These are phyloP conservation scores for Globisporangium spiculum DNA, from an alignment of 352 stramenopile species.

Conservation along the genomic window DNA sequence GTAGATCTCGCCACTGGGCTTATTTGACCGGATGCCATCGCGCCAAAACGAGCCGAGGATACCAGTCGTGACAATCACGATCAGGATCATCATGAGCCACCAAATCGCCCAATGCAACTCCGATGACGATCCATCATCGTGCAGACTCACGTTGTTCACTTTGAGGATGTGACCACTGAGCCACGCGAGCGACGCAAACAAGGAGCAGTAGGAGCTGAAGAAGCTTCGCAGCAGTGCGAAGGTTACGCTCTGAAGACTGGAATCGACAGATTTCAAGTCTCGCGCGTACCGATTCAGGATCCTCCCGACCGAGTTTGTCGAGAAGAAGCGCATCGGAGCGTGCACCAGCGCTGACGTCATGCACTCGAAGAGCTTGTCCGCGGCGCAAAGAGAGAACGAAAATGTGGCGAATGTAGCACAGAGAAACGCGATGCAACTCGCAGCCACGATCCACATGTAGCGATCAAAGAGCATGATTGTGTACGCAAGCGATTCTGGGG, in stretches of 20 bases:
- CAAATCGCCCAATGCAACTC: conserved; percentile 13
- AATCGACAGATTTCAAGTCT: conserved; percentile 35
- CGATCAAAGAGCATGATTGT: conserved; percentile 16
- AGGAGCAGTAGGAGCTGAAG: conserved; percentile 31
- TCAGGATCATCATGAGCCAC: conserved; percentile 27
- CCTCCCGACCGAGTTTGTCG: conserved; percentile 39
- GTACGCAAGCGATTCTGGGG: background rate
- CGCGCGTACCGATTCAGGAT: conserved; percentile 40
- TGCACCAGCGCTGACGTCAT: conserved; percentile 42
- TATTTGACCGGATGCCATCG: conserved; percentile 28
- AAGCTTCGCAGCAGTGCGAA: conserved; percentile 41
- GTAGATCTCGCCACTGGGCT: conserved; percentile 31
- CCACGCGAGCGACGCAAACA: conserved; percentile 37
- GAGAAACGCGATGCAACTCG: conserved; percentile 32
- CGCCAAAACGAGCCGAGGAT: conserved; percentile 28
- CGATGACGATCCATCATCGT: background rate
- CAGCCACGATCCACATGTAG: conserved; percentile 31
- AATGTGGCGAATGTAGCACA: conserved; percentile 30
- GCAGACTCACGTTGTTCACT: background rate
- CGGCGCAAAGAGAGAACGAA: conserved; percentile 29
- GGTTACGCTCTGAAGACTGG: conserved; percentile 34
- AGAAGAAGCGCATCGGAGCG: conserved; percentile 45
- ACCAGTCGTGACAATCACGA: conserved; percentile 21
- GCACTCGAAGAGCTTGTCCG: conserved; percentile 33
- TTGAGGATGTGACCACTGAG: conserved; percentile 37